Base-by-base conservation (phyloP, 345 rosid genomes). In the Citrus sinensis region DNA sequence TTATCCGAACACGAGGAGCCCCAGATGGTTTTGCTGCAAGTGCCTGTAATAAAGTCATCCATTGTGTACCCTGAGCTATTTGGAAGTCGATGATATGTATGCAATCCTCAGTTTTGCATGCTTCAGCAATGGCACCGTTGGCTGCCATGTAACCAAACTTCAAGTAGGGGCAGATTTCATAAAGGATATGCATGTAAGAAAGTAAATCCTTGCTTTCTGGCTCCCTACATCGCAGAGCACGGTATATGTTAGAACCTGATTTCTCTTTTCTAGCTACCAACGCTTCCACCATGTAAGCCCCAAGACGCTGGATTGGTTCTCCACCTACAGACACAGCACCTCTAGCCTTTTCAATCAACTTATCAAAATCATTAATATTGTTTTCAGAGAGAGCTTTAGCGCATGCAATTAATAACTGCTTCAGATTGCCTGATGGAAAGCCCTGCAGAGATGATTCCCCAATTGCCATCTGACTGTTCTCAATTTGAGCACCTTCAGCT, bases 121-220 rank as follows among this genome's bases (percentile, higher is more conserved):
- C 92, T 68, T 90, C 94, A n/a, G 93, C 93, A 70, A 90, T 92
- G 54, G 97, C 92, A 14, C 92, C 94, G 7, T 92, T 92, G 64
- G 92, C 97, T 54, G 92, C 97, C 94, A 92, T 87, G 90, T 87
- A 89, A 35, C 97, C 91, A 65, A 92, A 90, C 86, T 92, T 90
- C 81, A 92, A 70, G 80, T 90, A 90, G 6, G 97, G 94, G 82
- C 97, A 90, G 75, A 92, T 89, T 82, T 92, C 92, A 75, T 87
- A 92, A 49, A 90, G 76, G 78, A 88, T 67, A 46, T 83, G 91
- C 91, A 89, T 88, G 82, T 84, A 89, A 9, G 95, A 85, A 46
- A 90, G 90, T 81, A 87, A 83, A 71, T 90, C 95, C 81, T 84
- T 87, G 85, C 93, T 79, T 40, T 84, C 88, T 27, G 97, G 92